A percentile compares a stretch with the other conserved stretches of the same genome.
Conservation (phyloP, 257 asterid genomes). For the Plantago major region DNA sequence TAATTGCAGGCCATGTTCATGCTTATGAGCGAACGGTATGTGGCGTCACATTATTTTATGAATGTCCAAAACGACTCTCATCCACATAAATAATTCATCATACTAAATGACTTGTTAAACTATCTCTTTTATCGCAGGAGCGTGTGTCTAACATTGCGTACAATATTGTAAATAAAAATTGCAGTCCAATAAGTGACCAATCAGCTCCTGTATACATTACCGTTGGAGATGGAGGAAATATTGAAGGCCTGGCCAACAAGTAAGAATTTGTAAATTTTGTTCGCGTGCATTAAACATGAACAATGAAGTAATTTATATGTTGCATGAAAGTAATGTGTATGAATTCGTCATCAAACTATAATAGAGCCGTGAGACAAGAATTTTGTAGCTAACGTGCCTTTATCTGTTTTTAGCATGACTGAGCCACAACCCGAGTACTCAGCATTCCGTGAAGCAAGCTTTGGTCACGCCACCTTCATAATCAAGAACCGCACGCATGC, state of each 20-base stretch:
- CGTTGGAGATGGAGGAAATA: constrained; percentile 65
- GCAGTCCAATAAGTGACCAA: constrained; percentile 33
- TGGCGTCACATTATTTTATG: constrained; percentile 2
- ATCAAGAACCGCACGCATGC: constrained; percentile 83
- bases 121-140: constrained; percentile 28
- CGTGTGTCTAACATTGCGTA: too few relatives aligned
- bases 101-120: too few relatives aligned
- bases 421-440: constrained; percentile 66
- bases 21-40: constrained; percentile 86
- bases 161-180: too few relatives aligned
- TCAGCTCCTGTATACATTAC: constrained; percentile 67
- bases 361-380: too few relatives aligned
- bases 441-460: too few relatives aligned
- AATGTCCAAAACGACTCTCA: neutral
- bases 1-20: constrained; percentile 88
- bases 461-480: constrained; percentile 70
- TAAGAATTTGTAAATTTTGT: constrained; percentile 20
- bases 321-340: too few relatives aligned
- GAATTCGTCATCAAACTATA: too few relatives aligned
- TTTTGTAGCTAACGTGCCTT: neutral
- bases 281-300: too few relatives aligned
- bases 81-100: too few relatives aligned
- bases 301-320: too few relatives aligned
- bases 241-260: constrained; percentile 58
- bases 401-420: constrained; percentile 52